These are phyloP conservation scores for Neurospora sp. DNA, from an alignment of 2,329 filamentous ascomycete genomes.

Conservation along the genomic window DNA sequence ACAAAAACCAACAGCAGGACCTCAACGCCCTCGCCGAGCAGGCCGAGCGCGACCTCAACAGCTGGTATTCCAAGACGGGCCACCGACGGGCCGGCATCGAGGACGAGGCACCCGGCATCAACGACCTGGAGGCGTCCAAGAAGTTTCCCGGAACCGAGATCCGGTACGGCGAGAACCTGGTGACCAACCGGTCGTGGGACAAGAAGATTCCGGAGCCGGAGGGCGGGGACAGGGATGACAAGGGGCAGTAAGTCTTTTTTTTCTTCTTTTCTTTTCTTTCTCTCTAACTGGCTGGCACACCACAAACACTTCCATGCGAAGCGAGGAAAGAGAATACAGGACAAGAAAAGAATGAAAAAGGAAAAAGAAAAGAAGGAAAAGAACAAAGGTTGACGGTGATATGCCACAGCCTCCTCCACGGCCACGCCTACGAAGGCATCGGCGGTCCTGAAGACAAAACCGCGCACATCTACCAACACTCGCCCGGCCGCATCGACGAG, in stretches of 20 bases:
- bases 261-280: too few species aligned
- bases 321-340: too few species aligned
- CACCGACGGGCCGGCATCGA: constrained; percentile 28
- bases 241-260: constrained; percentile 29
- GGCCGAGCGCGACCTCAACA: constrained; percentile 39
- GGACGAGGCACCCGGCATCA: constrained; percentile 30
- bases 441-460: constrained; percentile 34
- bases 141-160: constrained; percentile 34
- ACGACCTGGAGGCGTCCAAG: constrained; percentile 29
- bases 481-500: constrained; percentile 9
- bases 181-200: constrained; percentile 37
- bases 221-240: constrained; percentile 34
- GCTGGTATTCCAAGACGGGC: constrained; percentile 38
- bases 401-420: constrained; percentile 26
- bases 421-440: constrained; percentile 32
- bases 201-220: constrained; percentile 36
- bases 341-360: too few species aligned
- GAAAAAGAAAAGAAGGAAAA: too few species aligned
- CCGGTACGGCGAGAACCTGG: constrained; percentile 29
- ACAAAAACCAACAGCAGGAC: constrained; percentile 20
- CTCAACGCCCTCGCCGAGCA: constrained; percentile 34
- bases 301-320: too few species aligned
- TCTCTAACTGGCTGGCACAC: too few species aligned
- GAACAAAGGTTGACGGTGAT: too few species aligned
- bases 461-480: constrained; percentile 12